Evolutionary conservation across 1,284 basidiomycete species (phyloP), one percentile per base, ranked within the genome.

Genomic region (Mycena citricolor): DNA sequence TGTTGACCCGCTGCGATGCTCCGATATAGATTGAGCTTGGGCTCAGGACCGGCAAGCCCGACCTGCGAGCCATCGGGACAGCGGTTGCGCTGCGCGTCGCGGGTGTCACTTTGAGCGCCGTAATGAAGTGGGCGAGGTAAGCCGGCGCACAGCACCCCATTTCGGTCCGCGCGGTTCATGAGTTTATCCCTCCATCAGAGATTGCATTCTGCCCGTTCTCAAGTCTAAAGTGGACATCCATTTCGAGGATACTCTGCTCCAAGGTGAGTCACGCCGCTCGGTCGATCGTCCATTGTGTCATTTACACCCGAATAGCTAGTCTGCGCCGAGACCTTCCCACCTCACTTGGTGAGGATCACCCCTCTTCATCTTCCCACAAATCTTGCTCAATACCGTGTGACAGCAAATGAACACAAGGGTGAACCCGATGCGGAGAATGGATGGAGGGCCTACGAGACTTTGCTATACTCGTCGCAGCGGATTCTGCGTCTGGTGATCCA

Each of bases 261-360:
- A 32, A 1, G 49, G 49, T 47, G 28, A 30, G 44, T 17, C 3
- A n/a, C n/a, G n/a, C n/a, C n/a, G n/a, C n/a, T n/a, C n/a, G n/a
- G n/a, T n/a, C n/a, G n/a, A n/a, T n/a, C n/a, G n/a, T n/a, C 14
- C 12, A 4, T n/a, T 22, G 14, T n/a, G 10, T n/a, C 17, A 28
- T 22, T 45, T 5, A 50, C 19, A 11, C 5, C 16, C 21, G 21
- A 35, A 23, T 31, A 51, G 49, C 49, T 2, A 35, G 44, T 5
- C 42, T 51, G 4, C 41, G 44, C 8, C 41, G 40, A 17, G 49
- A 51, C 16, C 43, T 51, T 22, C 49, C 49, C 4, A 51, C 49
- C 1, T 37, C 46, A 6, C 5, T 24, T n/a, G 50, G 46, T 39
- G 17, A 11, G 32, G 16, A 7, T 23, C 19, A 3, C 7, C 1